Conservation (phyloP, 2,329 filamentous ascomycete genomes). For the Neonectria faginata region DNA sequence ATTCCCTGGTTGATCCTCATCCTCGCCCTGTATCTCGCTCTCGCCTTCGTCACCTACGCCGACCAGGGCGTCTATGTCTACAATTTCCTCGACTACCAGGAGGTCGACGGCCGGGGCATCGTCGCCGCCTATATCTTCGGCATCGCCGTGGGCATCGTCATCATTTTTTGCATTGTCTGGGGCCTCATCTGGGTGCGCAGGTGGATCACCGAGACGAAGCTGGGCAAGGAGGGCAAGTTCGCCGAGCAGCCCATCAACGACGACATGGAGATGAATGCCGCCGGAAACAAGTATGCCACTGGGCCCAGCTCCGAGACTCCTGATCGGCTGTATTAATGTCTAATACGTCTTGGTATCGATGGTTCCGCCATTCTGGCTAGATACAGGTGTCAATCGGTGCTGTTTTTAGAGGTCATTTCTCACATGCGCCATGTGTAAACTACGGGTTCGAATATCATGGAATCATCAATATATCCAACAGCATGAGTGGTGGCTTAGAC, state of each 20-base stretch:
- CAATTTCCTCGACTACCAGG: constrained; percentile 76
- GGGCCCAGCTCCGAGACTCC: constrained; percentile 33
- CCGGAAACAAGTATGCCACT: constrained; percentile 38
- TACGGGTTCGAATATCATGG: constrained; percentile 4
- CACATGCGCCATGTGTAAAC: constrained; percentile 27
- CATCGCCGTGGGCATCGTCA: constrained; percentile 63
- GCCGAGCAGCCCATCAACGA: constrained; percentile 41
- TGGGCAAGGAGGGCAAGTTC: constrained; percentile 58
- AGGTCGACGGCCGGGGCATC: constrained; percentile 56
- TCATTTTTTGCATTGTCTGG: constrained; percentile 66
- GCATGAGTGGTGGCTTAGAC: background rate
- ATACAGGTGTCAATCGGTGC: constrained; percentile 16
- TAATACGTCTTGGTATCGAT: background rate
- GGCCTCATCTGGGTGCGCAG: constrained; percentile 62
- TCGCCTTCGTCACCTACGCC: constrained; percentile 79
- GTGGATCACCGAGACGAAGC: constrained; percentile 61
- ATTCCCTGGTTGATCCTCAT: constrained; percentile 76
- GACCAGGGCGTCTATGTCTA: constrained; percentile 83
- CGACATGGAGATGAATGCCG: constrained; percentile 46
- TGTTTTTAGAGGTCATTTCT: constrained; percentile 16
- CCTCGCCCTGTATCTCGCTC: constrained; percentile 75
- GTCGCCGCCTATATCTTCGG: constrained; percentile 75
- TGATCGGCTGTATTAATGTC: constrained; percentile 34
- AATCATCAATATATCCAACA: constrained; percentile 16
- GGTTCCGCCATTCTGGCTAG: background rate